Percentiles rank a stretch among this genome's conserved stretches.
Conservation (phyloP, 257 asterid genomes). For the Ilex aquifolium region DNA sequence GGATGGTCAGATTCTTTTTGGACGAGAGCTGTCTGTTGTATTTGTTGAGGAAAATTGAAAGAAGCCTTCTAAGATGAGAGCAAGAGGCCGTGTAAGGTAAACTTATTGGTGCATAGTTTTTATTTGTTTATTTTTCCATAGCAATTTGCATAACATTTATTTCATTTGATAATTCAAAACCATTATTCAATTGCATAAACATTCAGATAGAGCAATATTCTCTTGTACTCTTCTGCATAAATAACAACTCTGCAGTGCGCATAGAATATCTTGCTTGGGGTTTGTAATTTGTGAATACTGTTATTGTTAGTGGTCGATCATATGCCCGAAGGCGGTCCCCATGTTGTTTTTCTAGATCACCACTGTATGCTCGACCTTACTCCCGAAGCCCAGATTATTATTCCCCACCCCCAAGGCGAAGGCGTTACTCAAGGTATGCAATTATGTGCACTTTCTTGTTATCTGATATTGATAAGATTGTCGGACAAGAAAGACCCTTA, state of each 20-base stretch:
- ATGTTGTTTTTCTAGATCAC: no score
- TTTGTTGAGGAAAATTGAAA: conserved; percentile 76
- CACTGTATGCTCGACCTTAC: conserved; percentile 19
- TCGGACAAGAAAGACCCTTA: not conserved
- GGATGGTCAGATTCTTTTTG: conserved; percentile 60
- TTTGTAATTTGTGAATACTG: no score
- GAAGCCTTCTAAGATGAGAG: conserved; percentile 74
- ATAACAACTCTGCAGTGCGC: no score
- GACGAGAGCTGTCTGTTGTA: conserved; percentile 67
- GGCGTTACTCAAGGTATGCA: conserved; percentile 21
- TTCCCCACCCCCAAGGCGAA: conserved; percentile 26
- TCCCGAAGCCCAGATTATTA: conserved; percentile 28
- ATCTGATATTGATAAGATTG: not conserved
- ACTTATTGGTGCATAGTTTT: no score
- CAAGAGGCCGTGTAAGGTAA: conserved; percentile 50
- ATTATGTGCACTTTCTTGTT: not conserved
- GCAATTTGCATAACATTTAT: no score
- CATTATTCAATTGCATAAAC: no score
- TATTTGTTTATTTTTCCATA: not conserved
- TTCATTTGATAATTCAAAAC: no score
- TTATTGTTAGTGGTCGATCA: no score
- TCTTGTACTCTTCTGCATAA: no score
- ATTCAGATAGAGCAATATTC: no score
- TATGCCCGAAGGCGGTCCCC: no score
- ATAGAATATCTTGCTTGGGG: no score